These are phyloP conservation scores for Podospora appendiculata DNA, from an alignment of 495 filamentous ascomycete species.

Conservation along the genomic window DNA sequence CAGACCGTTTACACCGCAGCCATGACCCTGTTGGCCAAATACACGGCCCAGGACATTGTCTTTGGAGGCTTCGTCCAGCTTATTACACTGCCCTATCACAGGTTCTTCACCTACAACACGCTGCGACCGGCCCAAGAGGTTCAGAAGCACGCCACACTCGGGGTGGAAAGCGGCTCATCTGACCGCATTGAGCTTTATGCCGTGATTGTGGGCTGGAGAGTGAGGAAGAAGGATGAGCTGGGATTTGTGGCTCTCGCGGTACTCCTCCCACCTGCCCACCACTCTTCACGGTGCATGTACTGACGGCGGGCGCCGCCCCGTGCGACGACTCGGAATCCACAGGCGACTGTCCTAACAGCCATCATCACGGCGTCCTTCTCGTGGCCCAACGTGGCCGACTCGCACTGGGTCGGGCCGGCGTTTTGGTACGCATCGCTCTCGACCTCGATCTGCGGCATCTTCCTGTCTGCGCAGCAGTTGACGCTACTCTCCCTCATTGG, in stretches of 20 bases:
- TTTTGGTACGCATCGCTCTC: constrained; percentile 2
- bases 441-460: not conserved
- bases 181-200: not conserved
- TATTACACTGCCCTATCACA: constrained; percentile 1
- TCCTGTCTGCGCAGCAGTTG: not conserved
- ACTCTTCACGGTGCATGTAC: not conserved
- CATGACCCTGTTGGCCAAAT: not conserved
- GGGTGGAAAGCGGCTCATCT: not conserved
- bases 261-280: not conserved
- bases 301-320: not conserved
- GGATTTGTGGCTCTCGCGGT: not conserved
- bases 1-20: too few species aligned
- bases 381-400: not conserved
- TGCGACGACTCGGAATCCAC: not conserved
- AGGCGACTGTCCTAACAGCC: constrained; percentile 1
- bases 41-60: not conserved
- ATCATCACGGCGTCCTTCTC: constrained; percentile 3
- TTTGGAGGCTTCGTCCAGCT: not conserved
- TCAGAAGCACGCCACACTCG: not conserved
- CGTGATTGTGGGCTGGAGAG: not conserved
- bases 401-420: constrained; percentile 2
- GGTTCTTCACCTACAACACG: constrained; percentile 3
- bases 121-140: not conserved
- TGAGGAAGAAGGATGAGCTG: constrained; percentile 2
- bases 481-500: not conserved